Base-by-base conservation (phyloP, 1,139 yeast species). In the Yamadazyma songkhlaensis region DNA sequence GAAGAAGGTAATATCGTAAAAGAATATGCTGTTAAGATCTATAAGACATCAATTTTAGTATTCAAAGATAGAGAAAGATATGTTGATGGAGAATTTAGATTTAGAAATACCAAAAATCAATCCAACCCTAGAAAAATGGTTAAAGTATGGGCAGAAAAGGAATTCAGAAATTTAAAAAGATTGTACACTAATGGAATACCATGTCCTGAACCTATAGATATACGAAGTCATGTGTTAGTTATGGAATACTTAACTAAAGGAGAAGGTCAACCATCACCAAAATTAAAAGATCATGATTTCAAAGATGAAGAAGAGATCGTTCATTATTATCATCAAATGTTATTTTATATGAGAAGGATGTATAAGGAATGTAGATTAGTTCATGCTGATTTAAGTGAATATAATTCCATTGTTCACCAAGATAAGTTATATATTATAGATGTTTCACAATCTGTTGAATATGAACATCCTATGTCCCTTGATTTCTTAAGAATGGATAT, bases 101-200 rank as follows among this genome's bases (percentile, higher is more conserved):
- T 94, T 62, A 70, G 97, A 55, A 85, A 87, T 54, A 73, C 84
- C 33, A 87, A 88, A 49, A 78, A 77, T 42, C 90, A 88, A 53
- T 88, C 89, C 49, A 94, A 94, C 53, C 97, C 98, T 6, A 74
- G 98, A 52, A 90, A 90, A 57, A 92, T 94, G 97, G 96, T 94
- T 43, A 87, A 88, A 58, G 74, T 90, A 25, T 94, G 99, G 99
- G 98, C 98, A 0, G 98, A 94, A 58, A 94, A 94, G 55, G 99
- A 94, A 61, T 90, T 89, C 51, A 67, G 99, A 40, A 94, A 94
- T 56, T 70, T 94, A 59, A 90, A 87, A 55, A 72, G 99, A 55
- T 70, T 94, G 17, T 70, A 85, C 56, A 62, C 74, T 35, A 75
- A 81, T 41, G 95, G 95, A 0, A 85, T 94, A 33, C 95, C 96